phyloP scores from a whole-genome alignment of 139 green algal genomes.

The Chlamydomonas sphaeroides region DNA sequence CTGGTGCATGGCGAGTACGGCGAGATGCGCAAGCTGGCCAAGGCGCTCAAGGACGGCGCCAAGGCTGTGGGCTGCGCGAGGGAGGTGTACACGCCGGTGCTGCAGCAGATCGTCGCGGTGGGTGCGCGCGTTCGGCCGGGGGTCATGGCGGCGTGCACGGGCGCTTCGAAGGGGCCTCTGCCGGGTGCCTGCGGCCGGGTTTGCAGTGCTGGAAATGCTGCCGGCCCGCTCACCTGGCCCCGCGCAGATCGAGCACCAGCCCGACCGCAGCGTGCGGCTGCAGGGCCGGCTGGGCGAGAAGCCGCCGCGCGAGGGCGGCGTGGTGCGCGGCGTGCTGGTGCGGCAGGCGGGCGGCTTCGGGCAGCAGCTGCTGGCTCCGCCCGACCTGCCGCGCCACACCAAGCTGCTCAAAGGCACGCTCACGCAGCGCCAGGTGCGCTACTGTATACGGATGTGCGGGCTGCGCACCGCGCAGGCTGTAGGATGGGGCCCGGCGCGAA shows the following conservation, averaged over 20 bases:
- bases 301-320: conserved; percentile 52
- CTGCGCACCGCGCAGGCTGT: no score
- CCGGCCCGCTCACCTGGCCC: neutral
- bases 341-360: conserved; percentile 51
- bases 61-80: conserved; percentile 56
- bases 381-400: conserved; percentile 91
- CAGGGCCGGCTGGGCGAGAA: conserved; percentile 81
- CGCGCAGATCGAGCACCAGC: conserved; percentile 71
- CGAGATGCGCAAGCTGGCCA: conserved; percentile 80
- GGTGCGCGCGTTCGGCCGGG: no score
- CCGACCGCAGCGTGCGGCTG: conserved; percentile 66
- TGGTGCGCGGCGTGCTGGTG: conserved; percentile 71
- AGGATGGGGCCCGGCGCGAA: no score
- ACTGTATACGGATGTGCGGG: no score
- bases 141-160: no score
- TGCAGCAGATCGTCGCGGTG: conserved; percentile 62
- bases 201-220: neutral
- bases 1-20: conserved; percentile 95
- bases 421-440: conserved; percentile 89
- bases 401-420: conserved; percentile 81
- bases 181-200: neutral
- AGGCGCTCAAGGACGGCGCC: conserved; percentile 74
- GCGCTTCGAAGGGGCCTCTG: no score
- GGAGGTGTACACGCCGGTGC: conserved; percentile 71
- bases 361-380: conserved; percentile 78